Percentiles rank a stretch among this genome's conserved stretches.
Conservation (phyloP, 83 land plant genomes). For the Thuja plicata region DNA sequence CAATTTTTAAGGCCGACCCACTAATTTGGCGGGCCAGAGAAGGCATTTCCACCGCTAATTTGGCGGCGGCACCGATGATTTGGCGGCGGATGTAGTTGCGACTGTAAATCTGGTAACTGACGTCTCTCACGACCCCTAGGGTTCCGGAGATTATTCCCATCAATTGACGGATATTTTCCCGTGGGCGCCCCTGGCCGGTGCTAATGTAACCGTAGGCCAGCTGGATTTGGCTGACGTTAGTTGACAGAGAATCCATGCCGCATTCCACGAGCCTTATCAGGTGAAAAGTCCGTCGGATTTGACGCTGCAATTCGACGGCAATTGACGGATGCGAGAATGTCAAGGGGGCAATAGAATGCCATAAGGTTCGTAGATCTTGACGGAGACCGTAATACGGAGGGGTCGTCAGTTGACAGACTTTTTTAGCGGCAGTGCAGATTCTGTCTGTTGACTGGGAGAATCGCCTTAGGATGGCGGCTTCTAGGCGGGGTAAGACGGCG, state of each 20-base stretch:
- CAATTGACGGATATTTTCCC: constrained; percentile 18
- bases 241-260: constrained; percentile 16
- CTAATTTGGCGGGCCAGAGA: background rate
- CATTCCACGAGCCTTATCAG: constrained; percentile 12
- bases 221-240: constrained; percentile 22
- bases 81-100: background rate
- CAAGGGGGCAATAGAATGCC: background rate
- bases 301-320: constrained; percentile 6
- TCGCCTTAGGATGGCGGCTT: constrained; percentile 15
- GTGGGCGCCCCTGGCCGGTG: constrained; percentile 12
- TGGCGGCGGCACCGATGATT: background rate
- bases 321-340: background rate
- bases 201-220: constrained; percentile 21
- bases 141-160: constrained; percentile 4
- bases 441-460: constrained; percentile 19
- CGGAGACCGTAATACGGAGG: constrained; percentile 10
- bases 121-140: background rate
- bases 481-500: constrained; percentile 1
- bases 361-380: constrained; percentile 16
- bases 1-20: background rate
- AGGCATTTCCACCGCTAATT: background rate
- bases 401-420: constrained; percentile 20
- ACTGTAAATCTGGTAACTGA: constrained; percentile 9
- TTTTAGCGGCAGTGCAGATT: constrained; percentile 27
- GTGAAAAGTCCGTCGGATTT: constrained; percentile 1